Conservation (phyloP, 352 stramenopile species). For the Pythium utonaiense region DNA sequence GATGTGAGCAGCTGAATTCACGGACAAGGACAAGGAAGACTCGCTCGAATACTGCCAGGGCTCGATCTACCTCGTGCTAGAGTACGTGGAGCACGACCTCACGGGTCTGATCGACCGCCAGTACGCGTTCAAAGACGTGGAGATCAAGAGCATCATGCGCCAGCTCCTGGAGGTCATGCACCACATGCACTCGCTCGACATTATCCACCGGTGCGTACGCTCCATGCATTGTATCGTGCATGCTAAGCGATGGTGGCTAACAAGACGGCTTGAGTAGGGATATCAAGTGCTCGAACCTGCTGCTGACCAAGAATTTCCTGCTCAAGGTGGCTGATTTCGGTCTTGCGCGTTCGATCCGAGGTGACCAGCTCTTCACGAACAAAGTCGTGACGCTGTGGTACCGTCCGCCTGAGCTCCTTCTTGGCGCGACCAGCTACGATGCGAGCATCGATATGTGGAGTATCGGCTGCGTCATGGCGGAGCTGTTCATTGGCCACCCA, state of each 20-base stretch:
- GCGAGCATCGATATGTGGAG: constrained; percentile 95
- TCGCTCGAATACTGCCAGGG: constrained; percentile 81
- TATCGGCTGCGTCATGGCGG: constrained; percentile 88
- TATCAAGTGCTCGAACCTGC: constrained; percentile 93
- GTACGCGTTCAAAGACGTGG: constrained; percentile 80
- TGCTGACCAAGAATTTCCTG: constrained; percentile 73
- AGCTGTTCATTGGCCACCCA: constrained; percentile 83
- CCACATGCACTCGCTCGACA: constrained; percentile 86
- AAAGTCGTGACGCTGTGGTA: constrained; percentile 97
- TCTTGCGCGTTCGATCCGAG: constrained; percentile 77
- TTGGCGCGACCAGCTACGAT: constrained; percentile 92
- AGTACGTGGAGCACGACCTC: constrained; percentile 89
- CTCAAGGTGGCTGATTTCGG: constrained; percentile 88
- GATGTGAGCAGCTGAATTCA: constrained; percentile 52
- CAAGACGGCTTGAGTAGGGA: constrained; percentile 32
- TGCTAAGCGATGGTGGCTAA: not conserved
- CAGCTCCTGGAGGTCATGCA: constrained; percentile 84
- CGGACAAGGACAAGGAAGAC: constrained; percentile 84
- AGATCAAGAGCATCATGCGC: constrained; percentile 88
- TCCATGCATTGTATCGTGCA: too few species aligned
- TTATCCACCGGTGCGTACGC: constrained; percentile 59
- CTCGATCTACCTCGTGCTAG: constrained; percentile 85
- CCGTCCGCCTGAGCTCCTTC: constrained; percentile 90
- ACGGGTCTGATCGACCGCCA: constrained; percentile 85
- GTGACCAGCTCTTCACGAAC: constrained; percentile 90